Evolutionary conservation across 73 alveolate species (phyloP), one percentile per base, ranked within the genome.

Genomic region (Effrenium voratum): DNA sequence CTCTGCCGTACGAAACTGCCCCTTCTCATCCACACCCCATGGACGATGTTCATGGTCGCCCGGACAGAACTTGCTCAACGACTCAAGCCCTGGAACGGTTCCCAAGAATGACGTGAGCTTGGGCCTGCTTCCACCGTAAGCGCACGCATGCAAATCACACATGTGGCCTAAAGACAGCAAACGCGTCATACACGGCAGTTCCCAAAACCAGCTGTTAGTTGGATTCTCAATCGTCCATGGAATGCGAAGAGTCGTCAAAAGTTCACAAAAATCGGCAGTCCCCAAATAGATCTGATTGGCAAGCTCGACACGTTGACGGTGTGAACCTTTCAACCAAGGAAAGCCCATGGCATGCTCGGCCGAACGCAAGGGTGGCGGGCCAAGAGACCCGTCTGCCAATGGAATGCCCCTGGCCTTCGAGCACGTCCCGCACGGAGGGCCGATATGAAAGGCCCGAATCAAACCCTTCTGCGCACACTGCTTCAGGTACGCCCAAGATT

Each of bases 361-460:
- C 30, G n/a, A n/a, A 26, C 80, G 80, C 30, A 68, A 45, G 32
- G 22, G 24, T 22, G 46, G 80, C 34, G 80, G 80, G 30, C 80
- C 80, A 2, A 45, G 46, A 26, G 46, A n/a, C 32, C 46, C 80
- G 22, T 30, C 80, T 4, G 80, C 46, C 80, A 68, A 68, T 2
- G 80, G 80, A n/a, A 68, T 68, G 80, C 80, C 80, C 80, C 80
- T 68, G 4, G 80, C 80, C 34, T n/a, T 68, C 46, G 46, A n/a
- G 80, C 80, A 68, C 44, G 80, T 68, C 46, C 80, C 46, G 46
- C 80, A 68, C 46, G 80, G 46, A 3, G 80, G 80, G 22, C 46
- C 80, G 46, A 68, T 68, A 45, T 68, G 80, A 12, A 68, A 43
- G 22, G 34, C 13, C 76, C 41, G 41, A 63, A 63, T 38, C 76